Conservation (phyloP, 2,329 filamentous ascomycete genomes). For the Plectosphaerella sp. region DNA sequence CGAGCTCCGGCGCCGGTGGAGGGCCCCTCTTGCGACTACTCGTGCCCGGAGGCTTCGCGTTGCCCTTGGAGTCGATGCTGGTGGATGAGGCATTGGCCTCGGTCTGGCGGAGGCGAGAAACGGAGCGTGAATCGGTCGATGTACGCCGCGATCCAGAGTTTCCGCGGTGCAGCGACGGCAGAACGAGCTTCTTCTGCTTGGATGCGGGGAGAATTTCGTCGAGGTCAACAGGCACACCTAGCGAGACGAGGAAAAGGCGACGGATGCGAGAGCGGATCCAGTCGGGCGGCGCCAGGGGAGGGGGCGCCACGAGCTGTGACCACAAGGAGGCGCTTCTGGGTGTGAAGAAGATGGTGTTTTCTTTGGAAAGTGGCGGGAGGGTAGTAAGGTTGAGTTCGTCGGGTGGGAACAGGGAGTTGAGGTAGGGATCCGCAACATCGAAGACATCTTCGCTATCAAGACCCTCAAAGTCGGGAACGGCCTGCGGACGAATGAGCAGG, state of each 20-base stretch:
- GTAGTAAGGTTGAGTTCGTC: slow-evolving; percentile 47
- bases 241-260: slow-evolving; percentile 88
- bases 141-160: slow-evolving; percentile 48
- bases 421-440: slow-evolving; percentile 58
- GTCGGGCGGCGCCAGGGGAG: slow-evolving; percentile 90
- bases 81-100: slow-evolving; percentile 52
- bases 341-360: slow-evolving; percentile 71
- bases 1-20: slow-evolving; percentile 68
- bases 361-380: slow-evolving; percentile 45
- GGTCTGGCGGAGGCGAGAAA: slow-evolving; percentile 39
- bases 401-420: slow-evolving; percentile 61
- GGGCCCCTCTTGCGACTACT: slow-evolving; percentile 49
- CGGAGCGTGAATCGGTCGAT: slow-evolving; percentile 49
- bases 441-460: slow-evolving; percentile 58
- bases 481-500: slow-evolving; percentile 36
- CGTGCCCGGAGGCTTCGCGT: slow-evolving; percentile 34
- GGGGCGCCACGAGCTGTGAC: slow-evolving; percentile 93
- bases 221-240: slow-evolving; percentile 92
- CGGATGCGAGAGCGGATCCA: slow-evolving; percentile 97
- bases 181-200: slow-evolving; percentile 94
- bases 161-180: slow-evolving; percentile 67
- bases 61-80: slow-evolving; percentile 54
- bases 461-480: slow-evolving; percentile 63
- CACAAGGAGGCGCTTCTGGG: slow-evolving; percentile 86
- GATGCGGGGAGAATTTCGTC: slow-evolving; percentile 96